phyloP scores from a whole-genome alignment of 2,329 filamentous ascomycete genomes.

The Exophiala viscosa region DNA sequence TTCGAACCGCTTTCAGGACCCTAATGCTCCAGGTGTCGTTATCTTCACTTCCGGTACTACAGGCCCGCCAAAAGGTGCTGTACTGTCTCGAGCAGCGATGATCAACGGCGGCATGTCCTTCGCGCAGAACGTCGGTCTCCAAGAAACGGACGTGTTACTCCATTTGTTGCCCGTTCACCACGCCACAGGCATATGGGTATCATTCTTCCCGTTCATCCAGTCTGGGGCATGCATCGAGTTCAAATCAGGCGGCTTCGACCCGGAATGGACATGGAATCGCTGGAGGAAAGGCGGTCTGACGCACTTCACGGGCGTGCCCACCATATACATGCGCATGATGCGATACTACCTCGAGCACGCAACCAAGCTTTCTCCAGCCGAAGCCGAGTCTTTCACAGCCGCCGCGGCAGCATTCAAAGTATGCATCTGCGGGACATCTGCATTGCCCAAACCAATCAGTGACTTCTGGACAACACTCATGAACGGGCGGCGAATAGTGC shows the following conservation, averaged over 20 bases:
- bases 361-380: slow-evolving; percentile 18
- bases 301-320: slow-evolving; percentile 43
- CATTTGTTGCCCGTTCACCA: slow-evolving; percentile 34
- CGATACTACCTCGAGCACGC: slow-evolving; percentile 31
- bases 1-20: slow-evolving; percentile 31
- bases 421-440: slow-evolving; percentile 40
- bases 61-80: slow-evolving; percentile 29
- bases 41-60: slow-evolving; percentile 33
- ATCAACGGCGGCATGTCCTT: slow-evolving; percentile 29
- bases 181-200: slow-evolving; percentile 32
- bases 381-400: slow-evolving; percentile 38
- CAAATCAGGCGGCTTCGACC: slow-evolving; percentile 39
- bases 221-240: slow-evolving; percentile 42
- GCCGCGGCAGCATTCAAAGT: slow-evolving; percentile 34
- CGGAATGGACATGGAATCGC: slow-evolving; percentile 39
- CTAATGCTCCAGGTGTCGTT: slow-evolving; percentile 32
- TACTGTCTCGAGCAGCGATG: slow-evolving; percentile 24
- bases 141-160: slow-evolving; percentile 34
- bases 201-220: slow-evolving; percentile 37
- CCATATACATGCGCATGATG: slow-evolving; percentile 43
- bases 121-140: slow-evolving; percentile 29
- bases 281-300: slow-evolving; percentile 35
- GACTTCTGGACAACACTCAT: slow-evolving; percentile 49
- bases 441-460: slow-evolving; percentile 48
- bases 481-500: slow-evolving; percentile 39